A percentile compares a stretch with the other conserved stretches of the same genome.
Evolutionary conservation across 208 protist genomes (phyloP).

Genomic region (Entamoeba moshkovskii): DNA sequence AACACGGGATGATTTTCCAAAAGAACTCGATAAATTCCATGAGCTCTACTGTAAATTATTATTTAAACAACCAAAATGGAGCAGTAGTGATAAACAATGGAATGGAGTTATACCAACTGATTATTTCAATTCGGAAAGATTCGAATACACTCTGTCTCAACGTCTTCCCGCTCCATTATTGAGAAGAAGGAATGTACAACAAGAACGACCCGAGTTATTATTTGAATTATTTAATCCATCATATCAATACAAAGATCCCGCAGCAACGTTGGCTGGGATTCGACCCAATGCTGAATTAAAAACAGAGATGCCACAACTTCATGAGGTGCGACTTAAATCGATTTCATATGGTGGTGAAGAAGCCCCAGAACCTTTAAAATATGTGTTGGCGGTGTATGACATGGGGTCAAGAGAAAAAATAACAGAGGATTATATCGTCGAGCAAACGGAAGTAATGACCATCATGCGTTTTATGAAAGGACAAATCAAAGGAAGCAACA

Average conservation of each 20-base stretch:
- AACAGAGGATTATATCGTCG: neutral
- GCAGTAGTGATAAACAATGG: neutral
- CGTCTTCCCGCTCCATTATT: neutral
- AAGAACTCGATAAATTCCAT: neutral
- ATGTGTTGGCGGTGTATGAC: neutral
- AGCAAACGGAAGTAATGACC: neutral
- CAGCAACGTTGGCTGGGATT: neutral
- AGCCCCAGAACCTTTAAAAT: neutral
- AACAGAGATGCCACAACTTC: neutral
- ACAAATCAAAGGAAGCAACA: neutral
- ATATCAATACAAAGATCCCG: neutral
- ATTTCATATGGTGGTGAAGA: neutral
- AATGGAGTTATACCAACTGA: neutral
- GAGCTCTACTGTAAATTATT: neutral
- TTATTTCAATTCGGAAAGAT: neutral
- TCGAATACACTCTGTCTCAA: neutral
- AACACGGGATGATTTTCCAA: neutral
- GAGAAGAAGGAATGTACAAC: neutral
- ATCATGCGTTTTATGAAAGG: neutral
- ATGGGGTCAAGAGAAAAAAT: neutral
- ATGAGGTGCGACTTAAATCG: neutral
- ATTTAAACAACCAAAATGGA: neutral
- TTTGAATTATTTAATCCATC: neutral
- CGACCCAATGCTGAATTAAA: neutral
- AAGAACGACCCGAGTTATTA: neutral